phyloP scores from a whole-genome alignment of 768 basidiomycete genomes.

The Leccinum disarticulatum region DNA sequence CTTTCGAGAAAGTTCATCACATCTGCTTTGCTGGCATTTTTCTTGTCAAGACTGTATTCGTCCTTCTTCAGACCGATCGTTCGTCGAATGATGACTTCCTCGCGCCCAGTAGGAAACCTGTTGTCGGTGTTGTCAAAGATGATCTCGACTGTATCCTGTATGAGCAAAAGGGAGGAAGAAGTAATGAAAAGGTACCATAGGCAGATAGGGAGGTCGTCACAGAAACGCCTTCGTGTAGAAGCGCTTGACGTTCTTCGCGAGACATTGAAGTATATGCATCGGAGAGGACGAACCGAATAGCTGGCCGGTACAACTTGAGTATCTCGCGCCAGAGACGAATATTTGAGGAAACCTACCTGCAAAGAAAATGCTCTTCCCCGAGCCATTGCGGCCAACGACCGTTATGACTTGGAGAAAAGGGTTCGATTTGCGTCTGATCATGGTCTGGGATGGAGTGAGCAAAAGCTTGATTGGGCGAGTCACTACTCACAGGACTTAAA shows the following conservation, averaged over 20 bases:
- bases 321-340: not conserved
- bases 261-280: slow-evolving; percentile 97
- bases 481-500: slow-evolving; percentile 88
- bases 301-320: slow-evolving; percentile 37
- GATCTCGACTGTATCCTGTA: slow-evolving; percentile 62
- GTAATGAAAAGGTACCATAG: slow-evolving; percentile 55
- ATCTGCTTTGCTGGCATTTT: slow-evolving; percentile 93
- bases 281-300: slow-evolving; percentile 95
- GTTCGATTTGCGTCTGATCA: slow-evolving; percentile 90
- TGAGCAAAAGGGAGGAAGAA: not conserved
- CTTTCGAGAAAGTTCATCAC: slow-evolving; percentile 96
- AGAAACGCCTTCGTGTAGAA: slow-evolving; percentile 93
- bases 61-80: slow-evolving; percentile 99
- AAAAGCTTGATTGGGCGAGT: not conserved
- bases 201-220: slow-evolving; percentile 88
- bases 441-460: slow-evolving; percentile 57
- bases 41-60: slow-evolving; percentile 96
- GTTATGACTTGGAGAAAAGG: slow-evolving; percentile 91
- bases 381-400: slow-evolving; percentile 95
- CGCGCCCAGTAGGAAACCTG: slow-evolving; percentile 88
- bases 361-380: slow-evolving; percentile 99
- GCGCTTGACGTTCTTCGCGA: slow-evolving; percentile 85
- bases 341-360: slow-evolving; percentile 54
- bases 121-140: slow-evolving; percentile 94
- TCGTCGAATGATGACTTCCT: slow-evolving; percentile 83